phyloP scores from a whole-genome alignment of 371 early-diverging fungal genomes.

The Apophysomyces sp. region DNA sequence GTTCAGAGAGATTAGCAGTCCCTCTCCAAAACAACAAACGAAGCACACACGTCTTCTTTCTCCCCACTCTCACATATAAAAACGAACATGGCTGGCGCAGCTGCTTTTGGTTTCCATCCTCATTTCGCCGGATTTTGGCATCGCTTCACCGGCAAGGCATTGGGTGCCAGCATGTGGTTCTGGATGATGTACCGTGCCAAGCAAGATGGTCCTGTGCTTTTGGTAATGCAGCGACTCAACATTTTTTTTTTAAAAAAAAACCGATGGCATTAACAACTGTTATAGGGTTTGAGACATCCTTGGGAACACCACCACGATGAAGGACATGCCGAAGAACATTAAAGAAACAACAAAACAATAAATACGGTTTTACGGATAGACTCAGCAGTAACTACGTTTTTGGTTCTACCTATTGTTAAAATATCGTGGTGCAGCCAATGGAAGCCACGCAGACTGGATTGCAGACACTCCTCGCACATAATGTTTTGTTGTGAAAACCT shows the following conservation, averaged over 20 bases:
- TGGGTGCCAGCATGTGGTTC: slow-evolving; percentile 83
- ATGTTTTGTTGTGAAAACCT: slow-evolving; percentile 84
- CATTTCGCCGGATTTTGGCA: slow-evolving; percentile 49
- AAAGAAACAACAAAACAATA: slow-evolving; percentile 14
- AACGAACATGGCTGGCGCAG: slow-evolving; percentile 39
- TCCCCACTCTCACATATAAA: slow-evolving; percentile 7
- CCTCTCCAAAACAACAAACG: slow-evolving; percentile 4
- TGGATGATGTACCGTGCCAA: slow-evolving; percentile 88
- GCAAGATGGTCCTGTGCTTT: slow-evolving; percentile 74
- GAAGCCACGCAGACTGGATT: slow-evolving; percentile 83
- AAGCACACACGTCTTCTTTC: not conserved
- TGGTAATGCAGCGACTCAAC: slow-evolving; percentile 46
- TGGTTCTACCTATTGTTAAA: slow-evolving; percentile 43
- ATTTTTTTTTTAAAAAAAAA: no score
- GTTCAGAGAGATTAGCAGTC: not conserved
- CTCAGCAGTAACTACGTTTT: not conserved
- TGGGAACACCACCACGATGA: slow-evolving; percentile 67
- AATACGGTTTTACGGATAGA: not conserved
- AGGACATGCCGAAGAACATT: slow-evolving; percentile 48
- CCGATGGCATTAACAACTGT: not conserved
- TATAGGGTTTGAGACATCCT: slow-evolving; percentile 68
- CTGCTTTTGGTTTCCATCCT: slow-evolving; percentile 51
- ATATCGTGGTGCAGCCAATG: slow-evolving; percentile 80
- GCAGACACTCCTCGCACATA: slow-evolving; percentile 86
- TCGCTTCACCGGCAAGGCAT: slow-evolving; percentile 47